Base-by-base conservation (phyloP, 768 basidiomycete species). In the Sporobolomyces pararoseus region DNA sequence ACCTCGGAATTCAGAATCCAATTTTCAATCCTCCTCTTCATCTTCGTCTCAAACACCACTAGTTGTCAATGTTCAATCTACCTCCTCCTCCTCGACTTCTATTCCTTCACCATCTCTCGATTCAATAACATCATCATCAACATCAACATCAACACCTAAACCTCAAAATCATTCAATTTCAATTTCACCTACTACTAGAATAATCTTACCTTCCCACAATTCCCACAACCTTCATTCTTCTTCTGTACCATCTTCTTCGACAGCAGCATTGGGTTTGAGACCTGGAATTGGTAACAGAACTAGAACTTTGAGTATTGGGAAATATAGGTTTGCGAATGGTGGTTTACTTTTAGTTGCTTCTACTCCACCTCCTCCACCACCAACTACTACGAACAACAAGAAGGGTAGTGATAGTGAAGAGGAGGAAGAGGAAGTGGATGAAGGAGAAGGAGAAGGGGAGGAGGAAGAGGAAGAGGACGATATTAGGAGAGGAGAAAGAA, bases 381-480 rank as follows among this genome's bases (percentile, higher is more conserved):
- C n/a, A 25, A 32, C 21, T n/a, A 65, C 23, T 19, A 54, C 73
- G 19, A 60, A 71, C 31, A 77, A 75, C 35, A 77, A 68, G 32
- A 72, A 66, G 49, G 76, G 76, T 34, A 66, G 77, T 31, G 53
- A 55, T 23, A 81, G 81, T 59, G 76, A 64, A 44, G 71, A 57
- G 42, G 77, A 75, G 13, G 61, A 73, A 19, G 78, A 76, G 35
- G 78, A 79, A 17, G 80, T 77, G 39, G 78, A 78, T 44, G 74
- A 78, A 68, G 47, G n/a, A 12, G 50, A 47, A 27, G 47, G 29
- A 27, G 50, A 29, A 17, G 50, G 29, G 25, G n/a, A 27, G 50
- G 29, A 17, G 29, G 25, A 17, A 25, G 50, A 47, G 46, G 46
- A 47, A 47, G 23, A 21, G 46, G 46, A 42, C 10, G 39, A 42